A percentile compares a stretch with the other conserved stretches of the same genome.
These are phyloP conservation scores for Aristolochia fimbriata DNA, from an alignment of 164 flowering plant genomes.

Conservation along the genomic window DNA sequence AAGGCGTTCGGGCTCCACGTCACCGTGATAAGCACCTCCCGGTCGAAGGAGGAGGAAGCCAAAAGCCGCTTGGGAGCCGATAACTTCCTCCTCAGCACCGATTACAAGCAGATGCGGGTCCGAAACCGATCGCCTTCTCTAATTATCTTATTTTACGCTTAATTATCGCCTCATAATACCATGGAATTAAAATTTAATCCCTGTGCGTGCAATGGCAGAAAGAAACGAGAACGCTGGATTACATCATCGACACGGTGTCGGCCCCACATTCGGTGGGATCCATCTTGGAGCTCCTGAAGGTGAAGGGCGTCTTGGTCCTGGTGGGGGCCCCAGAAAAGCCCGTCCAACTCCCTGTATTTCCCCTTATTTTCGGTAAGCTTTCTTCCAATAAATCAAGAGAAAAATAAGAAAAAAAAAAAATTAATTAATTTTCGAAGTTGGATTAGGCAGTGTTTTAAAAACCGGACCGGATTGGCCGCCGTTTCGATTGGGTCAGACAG, in stretches of 20 bases:
- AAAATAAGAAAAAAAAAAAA: neutral
- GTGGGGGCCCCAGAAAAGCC: conserved; percentile 41
- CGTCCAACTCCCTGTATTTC: conserved; percentile 26
- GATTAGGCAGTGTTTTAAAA: too few relatives aligned
- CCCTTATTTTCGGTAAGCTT: conserved; percentile 29
- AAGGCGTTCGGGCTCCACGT: conserved; percentile 77
- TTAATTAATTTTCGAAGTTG: neutral
- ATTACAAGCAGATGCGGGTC: conserved; percentile 50
- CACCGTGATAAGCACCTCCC: conserved; percentile 72
- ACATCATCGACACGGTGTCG: conserved; percentile 40
- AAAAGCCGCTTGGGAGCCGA: conserved; percentile 51
- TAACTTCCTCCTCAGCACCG: conserved; percentile 52
- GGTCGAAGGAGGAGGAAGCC: conserved; percentile 60
- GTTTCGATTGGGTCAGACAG: too few relatives aligned
- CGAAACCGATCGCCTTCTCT: too few relatives aligned
- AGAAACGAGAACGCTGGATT: conserved; percentile 25
- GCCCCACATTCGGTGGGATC: conserved; percentile 31
- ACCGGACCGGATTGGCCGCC: too few relatives aligned
- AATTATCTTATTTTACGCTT: neutral
- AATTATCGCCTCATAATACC: neutral
- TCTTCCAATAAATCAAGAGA: neutral
- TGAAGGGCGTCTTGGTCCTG: conserved; percentile 30
- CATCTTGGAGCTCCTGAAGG: conserved; percentile 26
- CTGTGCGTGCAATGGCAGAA: conserved; percentile 12
- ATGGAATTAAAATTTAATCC: too few relatives aligned